Evolutionary conservation across 305 asterid species (phyloP), one percentile per base, ranked within the genome.

Genomic region (Fraxinus sp.): DNA sequence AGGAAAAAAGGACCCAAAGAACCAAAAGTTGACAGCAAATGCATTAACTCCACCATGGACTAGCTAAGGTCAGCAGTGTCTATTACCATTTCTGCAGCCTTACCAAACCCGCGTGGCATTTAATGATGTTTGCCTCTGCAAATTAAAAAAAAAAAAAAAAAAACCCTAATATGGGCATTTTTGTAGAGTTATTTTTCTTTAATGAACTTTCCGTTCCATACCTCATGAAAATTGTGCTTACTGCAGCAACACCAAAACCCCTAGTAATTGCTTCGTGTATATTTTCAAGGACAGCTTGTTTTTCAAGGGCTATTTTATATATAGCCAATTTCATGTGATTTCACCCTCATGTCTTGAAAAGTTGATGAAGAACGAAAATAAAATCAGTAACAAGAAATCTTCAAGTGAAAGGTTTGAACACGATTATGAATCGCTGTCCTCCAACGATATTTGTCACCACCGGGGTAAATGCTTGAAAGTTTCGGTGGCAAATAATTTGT

Each of bases 91-190:
- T 68, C 90, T 91, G 86, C 87, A 87, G 87, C 87, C 78, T 83
- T 86, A 83, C 87, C 90, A 73, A 91, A 91, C 91, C 92, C 98
- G 97, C 93, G 96, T 92, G 68, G 89, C 95, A 92, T 91, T 92
- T 83, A 92, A 89, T 89, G 90, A 39, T 57, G 41, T 57, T 80
- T 74, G 55, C 49, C 78, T 66, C 85, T 75, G 66, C 78, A 77
- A 32, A 62, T 59, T 24, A 16, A 16, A 52, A 49, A 55, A 36
- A 16, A 76, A 33, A 33, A 33, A 33, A 33, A 33, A 33, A 4
- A 33, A 82, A 86, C 86, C 91, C 86, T 88, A 86, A 84, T 83
- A 49, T 18, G 49, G 72, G 16, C 10, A 55, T 30, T 79, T 37
- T 52, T 62, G 26, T 28, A 4, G 13, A n/a, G 14, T 59, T 1